These are phyloP conservation scores for Polygonum aviculare DNA, from an alignment of 148 eudicot species.

Conservation along the genomic window DNA sequence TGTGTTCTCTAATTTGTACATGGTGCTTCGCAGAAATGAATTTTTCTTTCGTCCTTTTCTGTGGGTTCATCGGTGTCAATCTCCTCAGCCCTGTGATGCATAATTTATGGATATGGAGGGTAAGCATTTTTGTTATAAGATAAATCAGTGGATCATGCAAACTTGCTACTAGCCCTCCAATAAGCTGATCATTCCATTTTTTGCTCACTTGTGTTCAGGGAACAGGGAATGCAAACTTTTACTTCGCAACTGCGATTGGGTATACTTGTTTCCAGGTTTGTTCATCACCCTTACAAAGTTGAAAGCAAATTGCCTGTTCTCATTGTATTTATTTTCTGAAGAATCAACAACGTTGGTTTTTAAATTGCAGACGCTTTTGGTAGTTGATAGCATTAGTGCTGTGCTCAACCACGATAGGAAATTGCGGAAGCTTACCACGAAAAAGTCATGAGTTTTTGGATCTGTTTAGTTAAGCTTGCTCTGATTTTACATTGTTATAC, in stretches of 20 bases:
- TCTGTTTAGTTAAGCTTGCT: background rate
- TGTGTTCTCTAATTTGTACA: constrained; percentile 5
- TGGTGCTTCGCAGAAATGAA: constrained; percentile 62
- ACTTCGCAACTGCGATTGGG: constrained; percentile 83
- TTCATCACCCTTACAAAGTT: background rate
- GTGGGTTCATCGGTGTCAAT: constrained; percentile 79
- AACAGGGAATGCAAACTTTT: constrained; percentile 98
- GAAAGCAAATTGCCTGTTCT: background rate
- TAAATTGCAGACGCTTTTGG: constrained; percentile 61
- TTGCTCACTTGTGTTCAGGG: constrained; percentile 40
- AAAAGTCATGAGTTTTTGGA: constrained; percentile 14
- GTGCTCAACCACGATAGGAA: constrained; percentile 85
- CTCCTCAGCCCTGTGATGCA: constrained; percentile 98
- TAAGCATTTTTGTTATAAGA: constrained; percentile 22
- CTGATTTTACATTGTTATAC: background rate
- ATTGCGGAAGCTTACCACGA: constrained; percentile 34
- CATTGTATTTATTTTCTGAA: background rate
- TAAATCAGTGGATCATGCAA: background rate
- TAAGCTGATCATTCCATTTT: background rate
- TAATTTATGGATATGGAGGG: constrained; percentile 99
- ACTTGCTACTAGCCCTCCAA: background rate
- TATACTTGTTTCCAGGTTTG: constrained; percentile 89
- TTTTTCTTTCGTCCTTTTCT: constrained; percentile 87
- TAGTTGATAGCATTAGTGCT: constrained; percentile 83
- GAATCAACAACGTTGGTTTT: background rate